These are phyloP conservation scores for Fragilaria radians DNA, from an alignment of 108 stramenopile species.

Conservation along the genomic window DNA sequence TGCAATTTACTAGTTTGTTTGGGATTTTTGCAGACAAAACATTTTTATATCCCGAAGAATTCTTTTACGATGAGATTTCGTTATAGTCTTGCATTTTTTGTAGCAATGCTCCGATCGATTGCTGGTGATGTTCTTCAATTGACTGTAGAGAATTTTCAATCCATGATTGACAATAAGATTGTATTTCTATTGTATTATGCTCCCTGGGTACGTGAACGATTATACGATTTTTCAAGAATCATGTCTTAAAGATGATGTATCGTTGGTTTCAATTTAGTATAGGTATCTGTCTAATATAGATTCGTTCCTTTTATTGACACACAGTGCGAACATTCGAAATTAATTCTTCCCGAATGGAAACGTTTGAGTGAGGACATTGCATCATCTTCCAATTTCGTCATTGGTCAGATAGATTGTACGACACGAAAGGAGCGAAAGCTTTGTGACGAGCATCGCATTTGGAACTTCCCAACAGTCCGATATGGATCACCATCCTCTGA, in stretches of 20 bases:
- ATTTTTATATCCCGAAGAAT: too few species aligned
- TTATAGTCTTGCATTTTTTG: too few species aligned
- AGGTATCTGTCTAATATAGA: neutral
- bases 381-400: slow-evolving; percentile 31
- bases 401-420: slow-evolving; percentile 89
- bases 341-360: slow-evolving; percentile 73
- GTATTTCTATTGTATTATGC: slow-evolving; percentile 82
- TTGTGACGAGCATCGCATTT: slow-evolving; percentile 64
- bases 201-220: slow-evolving; percentile 34
- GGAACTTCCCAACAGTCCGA: slow-evolving; percentile 78
- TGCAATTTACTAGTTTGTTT: too few species aligned
- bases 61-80: too few species aligned
- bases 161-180: slow-evolving; percentile 57
- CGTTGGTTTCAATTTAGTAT: neutral
- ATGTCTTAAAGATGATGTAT: neutral
- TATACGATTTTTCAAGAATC: neutral
- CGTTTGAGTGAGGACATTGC: slow-evolving; percentile 64
- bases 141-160: slow-evolving; percentile 64
- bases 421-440: slow-evolving; percentile 51
- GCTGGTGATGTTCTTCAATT: slow-evolving; percentile 42
- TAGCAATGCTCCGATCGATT: too few species aligned
- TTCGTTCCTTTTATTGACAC: neutral
- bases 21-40: too few species aligned
- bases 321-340: slow-evolving; percentile 40
- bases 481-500: slow-evolving; percentile 62